Conservation (phyloP, 2,329 filamentous ascomycete species). For the Talaromyces sp. region DNA sequence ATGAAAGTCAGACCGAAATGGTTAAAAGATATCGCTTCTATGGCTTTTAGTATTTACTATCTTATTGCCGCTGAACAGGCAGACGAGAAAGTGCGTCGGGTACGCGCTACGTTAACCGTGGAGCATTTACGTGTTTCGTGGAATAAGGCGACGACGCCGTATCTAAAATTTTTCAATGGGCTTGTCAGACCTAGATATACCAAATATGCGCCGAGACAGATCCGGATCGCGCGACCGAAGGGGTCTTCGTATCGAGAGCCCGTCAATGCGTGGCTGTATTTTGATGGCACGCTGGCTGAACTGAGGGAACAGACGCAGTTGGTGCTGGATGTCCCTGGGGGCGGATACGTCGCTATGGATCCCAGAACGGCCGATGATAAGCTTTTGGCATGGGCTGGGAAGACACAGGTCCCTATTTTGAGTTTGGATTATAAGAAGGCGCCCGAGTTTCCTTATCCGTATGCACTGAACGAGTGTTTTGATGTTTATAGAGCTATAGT, state of each 20-base stretch:
- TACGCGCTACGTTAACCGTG: constrained; percentile 79
- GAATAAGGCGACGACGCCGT: constrained; percentile 91
- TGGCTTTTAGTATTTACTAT: constrained; percentile 86
- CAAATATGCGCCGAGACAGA: constrained; percentile 72
- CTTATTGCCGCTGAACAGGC: constrained; percentile 88
- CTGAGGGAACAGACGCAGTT: constrained; percentile 72
- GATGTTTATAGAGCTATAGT: constrained; percentile 77
- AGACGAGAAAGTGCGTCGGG: constrained; percentile 92
- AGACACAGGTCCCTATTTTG: constrained; percentile 79
- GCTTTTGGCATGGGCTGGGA: constrained; percentile 85
- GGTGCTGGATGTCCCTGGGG: constrained; percentile 85
- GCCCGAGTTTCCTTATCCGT: constrained; percentile 79
- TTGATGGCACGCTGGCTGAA: constrained; percentile 77
- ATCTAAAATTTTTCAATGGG: constrained; percentile 67
- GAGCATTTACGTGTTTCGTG: constrained; percentile 89
- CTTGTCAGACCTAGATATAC: constrained; percentile 75
- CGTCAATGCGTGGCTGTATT: constrained; percentile 86
- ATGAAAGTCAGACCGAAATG: constrained; percentile 84
- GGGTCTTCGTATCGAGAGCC: constrained; percentile 80
- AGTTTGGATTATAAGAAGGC: constrained; percentile 90
- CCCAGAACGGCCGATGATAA: constrained; percentile 94
- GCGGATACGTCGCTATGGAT: constrained; percentile 94
- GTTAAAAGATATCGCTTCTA: constrained; percentile 74
- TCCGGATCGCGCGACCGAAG: constrained; percentile 76
- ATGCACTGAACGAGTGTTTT: constrained; percentile 81